Conservation (phyloP, 83 land plant species). For the Thuja plicata region DNA sequence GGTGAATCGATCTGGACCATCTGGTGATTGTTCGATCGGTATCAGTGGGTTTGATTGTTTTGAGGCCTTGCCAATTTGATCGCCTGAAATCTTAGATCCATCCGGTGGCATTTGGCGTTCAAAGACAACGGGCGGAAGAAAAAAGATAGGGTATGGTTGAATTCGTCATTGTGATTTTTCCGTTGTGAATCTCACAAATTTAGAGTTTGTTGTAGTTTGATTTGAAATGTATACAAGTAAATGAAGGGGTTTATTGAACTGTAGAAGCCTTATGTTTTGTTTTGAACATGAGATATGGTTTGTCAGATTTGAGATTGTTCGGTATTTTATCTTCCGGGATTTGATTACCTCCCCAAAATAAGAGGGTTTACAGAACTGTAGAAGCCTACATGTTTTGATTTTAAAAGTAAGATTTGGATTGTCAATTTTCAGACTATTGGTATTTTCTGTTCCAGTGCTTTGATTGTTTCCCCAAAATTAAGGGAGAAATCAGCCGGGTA, state of each 20-base stretch:
- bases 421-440: neutral
- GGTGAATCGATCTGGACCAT: neutral
- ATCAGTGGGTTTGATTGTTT: neutral
- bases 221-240: no score
- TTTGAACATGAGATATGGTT: neutral
- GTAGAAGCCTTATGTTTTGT: neutral
- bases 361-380: neutral
- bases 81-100: neutral
- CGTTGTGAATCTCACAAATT: neutral
- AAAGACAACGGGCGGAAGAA: neutral
- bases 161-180: neutral
- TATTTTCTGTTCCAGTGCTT: neutral
- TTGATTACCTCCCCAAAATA: neutral
- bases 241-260: neutral
- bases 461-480: neutral
- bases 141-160: neutral
- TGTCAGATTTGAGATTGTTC: neutral
- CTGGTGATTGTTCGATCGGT: neutral
- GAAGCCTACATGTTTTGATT: neutral
- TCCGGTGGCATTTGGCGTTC: neutral
- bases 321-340: neutral
- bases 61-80: neutral
- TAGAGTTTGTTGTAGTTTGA: neutral
- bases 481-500: neutral
- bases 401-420: neutral